phyloP scores from a whole-genome alignment of 768 basidiomycete genomes.

The Sarcodon aspratus region DNA sequence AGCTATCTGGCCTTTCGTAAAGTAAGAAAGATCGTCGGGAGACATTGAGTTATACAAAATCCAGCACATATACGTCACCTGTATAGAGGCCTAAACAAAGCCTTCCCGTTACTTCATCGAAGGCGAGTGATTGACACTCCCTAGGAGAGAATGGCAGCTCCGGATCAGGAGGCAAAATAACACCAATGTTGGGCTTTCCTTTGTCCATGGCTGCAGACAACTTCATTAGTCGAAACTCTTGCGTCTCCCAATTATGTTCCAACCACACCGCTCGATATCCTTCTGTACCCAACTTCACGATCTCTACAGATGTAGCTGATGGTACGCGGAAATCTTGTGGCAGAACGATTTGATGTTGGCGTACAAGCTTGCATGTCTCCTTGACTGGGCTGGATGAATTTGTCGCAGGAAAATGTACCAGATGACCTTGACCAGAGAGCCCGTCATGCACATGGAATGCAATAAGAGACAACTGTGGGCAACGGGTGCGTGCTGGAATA shows the following conservation, averaged over 20 bases:
- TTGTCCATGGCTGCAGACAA: slow-evolving; percentile 24
- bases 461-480: neutral
- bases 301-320: slow-evolving; percentile 12
- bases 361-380: no score
- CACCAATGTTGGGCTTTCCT: slow-evolving; percentile 16
- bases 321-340: slow-evolving; percentile 8
- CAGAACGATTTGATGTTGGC: neutral
- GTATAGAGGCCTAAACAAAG: slow-evolving; percentile 39
- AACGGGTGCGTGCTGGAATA: neutral
- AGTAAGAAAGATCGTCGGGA: no score
- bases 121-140: slow-evolving; percentile 33
- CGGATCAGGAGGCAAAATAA: slow-evolving; percentile 33
- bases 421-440: neutral
- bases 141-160: slow-evolving; percentile 40
- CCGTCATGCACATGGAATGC: slow-evolving; percentile 2
- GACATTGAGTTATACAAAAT: slow-evolving; percentile 14
- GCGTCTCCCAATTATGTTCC: slow-evolving; percentile 36
- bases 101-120: slow-evolving; percentile 45
- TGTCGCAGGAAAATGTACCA: neutral
- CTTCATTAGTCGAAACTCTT: slow-evolving; percentile 39
- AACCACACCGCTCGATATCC: slow-evolving; percentile 43
- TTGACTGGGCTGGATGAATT: neutral
- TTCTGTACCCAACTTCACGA: slow-evolving; percentile 19
- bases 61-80: slow-evolving; percentile 40
- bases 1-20: no score